These are phyloP conservation scores for Apophysomyces sp. DNA, from an alignment of 371 early-diverging fungal species.

Conservation along the genomic window DNA sequence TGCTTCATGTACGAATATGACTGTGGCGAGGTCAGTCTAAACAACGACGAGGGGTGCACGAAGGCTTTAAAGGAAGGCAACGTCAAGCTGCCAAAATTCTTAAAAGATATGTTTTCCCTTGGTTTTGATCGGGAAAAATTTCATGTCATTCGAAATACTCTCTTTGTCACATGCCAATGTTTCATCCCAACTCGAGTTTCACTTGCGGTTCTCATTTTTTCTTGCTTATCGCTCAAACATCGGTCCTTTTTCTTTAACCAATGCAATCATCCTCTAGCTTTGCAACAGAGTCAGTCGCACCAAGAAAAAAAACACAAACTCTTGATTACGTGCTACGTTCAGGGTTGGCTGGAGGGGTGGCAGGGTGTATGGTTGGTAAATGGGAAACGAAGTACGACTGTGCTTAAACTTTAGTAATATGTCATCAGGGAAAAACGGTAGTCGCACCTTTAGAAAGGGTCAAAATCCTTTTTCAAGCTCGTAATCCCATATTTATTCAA, in stretches of 20 bases:
- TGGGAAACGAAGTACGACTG: not conserved
- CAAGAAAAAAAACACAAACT: conserved; percentile 21
- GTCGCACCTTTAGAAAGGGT: conserved; percentile 94
- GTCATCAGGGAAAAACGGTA: conserved; percentile 80
- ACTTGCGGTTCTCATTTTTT: not conserved
- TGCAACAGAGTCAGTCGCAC: not conserved
- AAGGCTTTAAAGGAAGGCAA: too few relatives aligned
- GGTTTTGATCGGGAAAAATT: too few relatives aligned
- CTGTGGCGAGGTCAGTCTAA: too few relatives aligned
- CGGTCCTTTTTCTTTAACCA: not conserved
- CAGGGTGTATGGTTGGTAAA: conserved; percentile 29
- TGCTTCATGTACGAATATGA: too few relatives aligned
- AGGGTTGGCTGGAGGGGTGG: conserved; percentile 34
- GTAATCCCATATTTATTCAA: conserved; percentile 75
- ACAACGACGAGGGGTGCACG: too few relatives aligned
- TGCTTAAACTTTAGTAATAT: not conserved
- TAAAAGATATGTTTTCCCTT: too few relatives aligned
- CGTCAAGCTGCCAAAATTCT: too few relatives aligned
- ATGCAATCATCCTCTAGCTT: not conserved
- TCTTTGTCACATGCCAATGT: too few relatives aligned
- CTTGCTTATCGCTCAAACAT: not conserved
- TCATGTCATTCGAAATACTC: too few relatives aligned
- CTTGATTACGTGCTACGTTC: conserved; percentile 27
- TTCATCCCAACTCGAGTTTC: too few relatives aligned
- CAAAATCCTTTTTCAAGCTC: conserved; percentile 94